phyloP scores from a whole-genome alignment of 129 eudicot species.

The Smallanthus sonchifolius region DNA sequence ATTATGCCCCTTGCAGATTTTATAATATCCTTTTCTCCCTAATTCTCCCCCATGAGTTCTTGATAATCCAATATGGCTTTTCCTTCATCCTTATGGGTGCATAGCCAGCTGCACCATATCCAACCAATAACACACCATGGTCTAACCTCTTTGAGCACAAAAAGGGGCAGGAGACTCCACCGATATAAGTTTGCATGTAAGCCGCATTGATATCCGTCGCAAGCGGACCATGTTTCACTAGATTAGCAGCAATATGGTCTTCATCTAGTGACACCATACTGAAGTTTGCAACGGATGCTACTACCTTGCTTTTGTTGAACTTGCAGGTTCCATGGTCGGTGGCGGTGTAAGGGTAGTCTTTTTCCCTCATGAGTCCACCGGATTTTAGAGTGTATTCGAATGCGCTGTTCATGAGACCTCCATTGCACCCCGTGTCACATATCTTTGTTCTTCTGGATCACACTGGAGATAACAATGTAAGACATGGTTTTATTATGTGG shows the following conservation, averaged over 20 bases:
- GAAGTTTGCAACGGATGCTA: constrained; percentile 63
- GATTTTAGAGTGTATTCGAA: constrained; percentile 69
- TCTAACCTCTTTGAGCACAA: constrained; percentile 57
- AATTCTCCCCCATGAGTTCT: constrained; percentile 70
- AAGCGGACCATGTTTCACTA: constrained; percentile 80
- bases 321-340: constrained; percentile 59
- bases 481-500: neutral
- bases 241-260: constrained; percentile 87
- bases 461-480: constrained; percentile 46
- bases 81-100: constrained; percentile 42
- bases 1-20: constrained; percentile 63
- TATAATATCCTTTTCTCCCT: constrained; percentile 80
- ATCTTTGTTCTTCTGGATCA: constrained; percentile 66
- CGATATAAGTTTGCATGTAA: constrained; percentile 67
- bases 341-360: constrained; percentile 76
- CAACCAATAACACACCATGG: constrained; percentile 75
- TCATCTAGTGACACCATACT: constrained; percentile 69
- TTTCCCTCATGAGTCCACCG: constrained; percentile 77
- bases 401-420: constrained; percentile 85
- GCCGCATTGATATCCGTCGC: constrained; percentile 85
- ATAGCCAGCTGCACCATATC: constrained; percentile 58
- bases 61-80: constrained; percentile 48
- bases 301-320: constrained; percentile 64
- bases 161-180: constrained; percentile 75
- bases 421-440: constrained; percentile 78